A percentile compares a stretch with the other conserved stretches of the same genome.
Conservation (phyloP, 345 rosid genomes). For the Passiflora organensis region DNA sequence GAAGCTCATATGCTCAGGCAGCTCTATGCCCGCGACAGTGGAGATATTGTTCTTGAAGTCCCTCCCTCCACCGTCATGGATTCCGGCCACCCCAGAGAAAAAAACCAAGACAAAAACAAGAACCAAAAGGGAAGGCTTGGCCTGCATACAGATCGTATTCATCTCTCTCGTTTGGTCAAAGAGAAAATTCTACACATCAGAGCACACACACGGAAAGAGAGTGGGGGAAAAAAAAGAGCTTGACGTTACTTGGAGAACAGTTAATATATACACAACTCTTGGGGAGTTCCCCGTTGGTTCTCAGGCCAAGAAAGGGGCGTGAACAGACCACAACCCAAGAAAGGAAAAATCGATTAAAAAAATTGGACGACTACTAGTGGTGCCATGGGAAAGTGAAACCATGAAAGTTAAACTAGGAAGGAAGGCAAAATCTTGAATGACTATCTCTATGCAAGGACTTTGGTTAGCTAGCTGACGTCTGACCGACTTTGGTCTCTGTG, state of each 20-base stretch:
- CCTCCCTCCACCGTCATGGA: slow-evolving; percentile 23
- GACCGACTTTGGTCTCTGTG: no score
- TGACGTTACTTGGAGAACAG: not conserved
- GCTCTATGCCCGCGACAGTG: slow-evolving; percentile 51
- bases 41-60: slow-evolving; percentile 36
- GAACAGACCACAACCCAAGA: no score
- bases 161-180: slow-evolving; percentile 18
- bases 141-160: slow-evolving; percentile 61
- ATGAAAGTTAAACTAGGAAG: no score
- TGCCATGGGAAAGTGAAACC: no score
- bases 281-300: no score
- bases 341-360: no score
- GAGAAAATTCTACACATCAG: slow-evolving; percentile 9
- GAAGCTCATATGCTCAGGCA: slow-evolving; percentile 62
- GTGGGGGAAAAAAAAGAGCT: not conserved
- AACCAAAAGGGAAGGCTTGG: slow-evolving; percentile 25
- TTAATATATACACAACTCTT: not conserved
- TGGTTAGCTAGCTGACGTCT: no score
- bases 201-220: no score
- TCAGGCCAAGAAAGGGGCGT: no score
- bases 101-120: slow-evolving; percentile 33
- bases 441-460: no score
- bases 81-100: slow-evolving; percentile 28
- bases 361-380: no score
- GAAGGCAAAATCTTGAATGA: no score